Conservation (phyloP, 371 early-diverging fungal genomes). For the Lichtheimia corymbifera region DNA sequence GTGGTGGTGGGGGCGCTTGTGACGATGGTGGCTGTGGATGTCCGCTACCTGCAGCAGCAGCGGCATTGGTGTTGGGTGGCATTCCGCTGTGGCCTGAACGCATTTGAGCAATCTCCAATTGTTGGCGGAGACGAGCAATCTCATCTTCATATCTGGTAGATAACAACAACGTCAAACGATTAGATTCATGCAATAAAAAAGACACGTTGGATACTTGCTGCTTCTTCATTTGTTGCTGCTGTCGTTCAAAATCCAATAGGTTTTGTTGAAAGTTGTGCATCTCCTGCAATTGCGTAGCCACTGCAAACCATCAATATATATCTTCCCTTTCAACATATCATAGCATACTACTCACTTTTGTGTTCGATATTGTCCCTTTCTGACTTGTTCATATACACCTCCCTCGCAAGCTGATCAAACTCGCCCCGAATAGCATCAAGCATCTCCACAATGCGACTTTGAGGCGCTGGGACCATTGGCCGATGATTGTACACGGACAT, state of each 20-base stretch:
- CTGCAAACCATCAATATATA: slow-evolving; percentile 25
- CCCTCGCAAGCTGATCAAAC: slow-evolving; percentile 81
- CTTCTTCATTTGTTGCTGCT: slow-evolving; percentile 76
- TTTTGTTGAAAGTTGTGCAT: slow-evolving; percentile 80
- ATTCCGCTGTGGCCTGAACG: slow-evolving; percentile 29
- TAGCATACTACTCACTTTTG: slow-evolving; percentile 62
- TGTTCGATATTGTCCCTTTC: slow-evolving; percentile 92
- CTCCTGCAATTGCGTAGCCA: slow-evolving; percentile 78
- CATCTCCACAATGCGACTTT: slow-evolving; percentile 78
- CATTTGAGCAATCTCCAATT: slow-evolving; percentile 40
- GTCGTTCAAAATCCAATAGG: slow-evolving; percentile 79
- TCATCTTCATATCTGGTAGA: slow-evolving; percentile 49
- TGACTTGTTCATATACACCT: slow-evolving; percentile 70
- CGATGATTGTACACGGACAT: slow-evolving; percentile 84
- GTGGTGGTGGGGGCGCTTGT: slow-evolving; percentile 24
- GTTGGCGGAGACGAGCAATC: slow-evolving; percentile 48
- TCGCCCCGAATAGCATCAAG: slow-evolving; percentile 84
- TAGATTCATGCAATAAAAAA: neutral
- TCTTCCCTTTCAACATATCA: too few relatives aligned
- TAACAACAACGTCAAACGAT: neutral
- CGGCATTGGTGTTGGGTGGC: slow-evolving; percentile 14
- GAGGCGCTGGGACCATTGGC: slow-evolving; percentile 77
- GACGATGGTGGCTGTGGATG: slow-evolving; percentile 1
- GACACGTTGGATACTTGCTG: slow-evolving; percentile 40
- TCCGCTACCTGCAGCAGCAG: neutral